Evolutionary conservation across 2,329 filamentous ascomycete species (phyloP).

Genomic region (Fusarium oxysporum): DNA sequence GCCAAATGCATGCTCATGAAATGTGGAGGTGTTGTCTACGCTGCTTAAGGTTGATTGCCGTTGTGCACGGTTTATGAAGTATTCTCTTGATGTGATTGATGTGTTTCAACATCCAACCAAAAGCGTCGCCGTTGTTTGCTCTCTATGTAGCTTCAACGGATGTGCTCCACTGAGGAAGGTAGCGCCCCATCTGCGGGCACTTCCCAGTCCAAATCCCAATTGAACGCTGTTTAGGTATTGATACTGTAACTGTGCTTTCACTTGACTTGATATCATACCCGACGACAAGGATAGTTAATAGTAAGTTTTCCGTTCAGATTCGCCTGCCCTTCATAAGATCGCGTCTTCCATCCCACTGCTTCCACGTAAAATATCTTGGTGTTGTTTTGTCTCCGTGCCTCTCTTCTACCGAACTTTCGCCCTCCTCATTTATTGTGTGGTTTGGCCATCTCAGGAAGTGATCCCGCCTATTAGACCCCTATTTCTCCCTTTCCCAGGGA

Average conservation of each 20-base stretch:
- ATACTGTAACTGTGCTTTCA: background rate
- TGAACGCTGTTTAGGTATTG: background rate
- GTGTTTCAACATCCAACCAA: background rate
- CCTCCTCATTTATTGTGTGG: slow-evolving; percentile 1
- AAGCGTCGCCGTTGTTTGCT: slow-evolving; percentile 23
- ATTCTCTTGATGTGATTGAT: slow-evolving; percentile 11
- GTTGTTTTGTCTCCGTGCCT: slow-evolving; percentile 1
- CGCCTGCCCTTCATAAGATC: slow-evolving; percentile 12
- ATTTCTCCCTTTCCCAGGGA: slow-evolving; percentile 26
- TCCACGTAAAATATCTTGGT: background rate
- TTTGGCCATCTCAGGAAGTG: background rate
- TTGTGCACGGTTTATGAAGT: slow-evolving; percentile 2
- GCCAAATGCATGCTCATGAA: slow-evolving; percentile 5
- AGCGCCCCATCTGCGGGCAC: slow-evolving; percentile 13
- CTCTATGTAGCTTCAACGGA: slow-evolving; percentile 20
- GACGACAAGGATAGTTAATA: background rate
- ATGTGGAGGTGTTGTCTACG: slow-evolving; percentile 3
- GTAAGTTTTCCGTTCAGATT: background rate
- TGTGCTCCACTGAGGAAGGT: slow-evolving; percentile 24
- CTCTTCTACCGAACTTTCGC: background rate
- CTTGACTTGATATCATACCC: background rate
- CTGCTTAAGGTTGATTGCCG: slow-evolving; percentile 17
- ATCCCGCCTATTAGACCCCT: slow-evolving; percentile 22
- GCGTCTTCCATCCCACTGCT: slow-evolving; percentile 11
- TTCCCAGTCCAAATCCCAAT: background rate